Conservation (phyloP, 2,329 filamentous ascomycete genomes). For the Colletotrichum endophyticum region DNA sequence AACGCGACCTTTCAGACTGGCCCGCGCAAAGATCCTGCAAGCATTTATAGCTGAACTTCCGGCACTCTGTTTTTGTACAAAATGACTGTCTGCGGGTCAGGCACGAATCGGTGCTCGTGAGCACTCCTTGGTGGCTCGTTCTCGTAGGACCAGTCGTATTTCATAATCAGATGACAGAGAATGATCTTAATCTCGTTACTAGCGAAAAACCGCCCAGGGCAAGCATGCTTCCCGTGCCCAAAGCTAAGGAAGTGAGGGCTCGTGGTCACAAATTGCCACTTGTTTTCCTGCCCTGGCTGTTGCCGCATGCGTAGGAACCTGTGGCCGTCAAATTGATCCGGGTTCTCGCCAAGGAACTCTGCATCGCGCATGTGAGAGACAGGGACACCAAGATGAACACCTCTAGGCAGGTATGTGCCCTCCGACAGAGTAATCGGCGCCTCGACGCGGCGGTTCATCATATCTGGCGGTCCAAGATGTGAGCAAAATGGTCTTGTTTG, state of each 20-base stretch:
- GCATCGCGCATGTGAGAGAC: background rate
- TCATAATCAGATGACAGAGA: background rate
- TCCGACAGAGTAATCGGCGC: background rate
- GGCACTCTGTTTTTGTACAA: background rate
- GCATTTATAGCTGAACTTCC: background rate
- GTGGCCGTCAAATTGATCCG: background rate
- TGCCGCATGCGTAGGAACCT: background rate
- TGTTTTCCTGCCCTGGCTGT: background rate
- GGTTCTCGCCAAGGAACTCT: background rate
- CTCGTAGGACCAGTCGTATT: background rate
- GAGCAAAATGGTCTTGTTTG: rapidly evolving
- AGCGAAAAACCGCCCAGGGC: background rate
- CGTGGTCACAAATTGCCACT: background rate
- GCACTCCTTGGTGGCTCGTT: background rate
- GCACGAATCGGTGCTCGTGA: background rate
- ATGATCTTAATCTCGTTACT: background rate
- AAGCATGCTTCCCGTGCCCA: background rate
- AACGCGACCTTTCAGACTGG: background rate
- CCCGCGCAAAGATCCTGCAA: background rate
- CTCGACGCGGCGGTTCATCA: background rate
- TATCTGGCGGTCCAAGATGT: background rate
- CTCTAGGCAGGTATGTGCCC: background rate
- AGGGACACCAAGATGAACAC: background rate
- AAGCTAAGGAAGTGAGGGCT: background rate
- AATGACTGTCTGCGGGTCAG: background rate